Evolutionary conservation across 768 basidiomycete genomes (phyloP).

Genomic region (Hericium coralloides): DNA sequence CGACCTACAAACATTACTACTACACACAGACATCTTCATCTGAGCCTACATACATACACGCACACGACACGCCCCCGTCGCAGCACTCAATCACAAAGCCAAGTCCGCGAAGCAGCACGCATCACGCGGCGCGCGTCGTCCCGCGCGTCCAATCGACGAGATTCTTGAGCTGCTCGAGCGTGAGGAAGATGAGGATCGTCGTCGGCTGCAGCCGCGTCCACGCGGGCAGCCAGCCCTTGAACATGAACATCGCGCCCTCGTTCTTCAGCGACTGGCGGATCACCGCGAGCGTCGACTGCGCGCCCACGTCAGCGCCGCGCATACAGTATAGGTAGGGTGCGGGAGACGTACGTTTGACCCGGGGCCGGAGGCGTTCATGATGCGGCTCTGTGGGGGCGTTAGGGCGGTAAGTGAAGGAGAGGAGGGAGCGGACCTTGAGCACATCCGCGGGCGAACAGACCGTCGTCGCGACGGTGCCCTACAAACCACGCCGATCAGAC

Average conservation of each 20-base stretch:
- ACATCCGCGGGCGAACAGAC: constrained; percentile 88
- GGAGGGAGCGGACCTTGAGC: constrained; percentile 42
- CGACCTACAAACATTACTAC: not conserved
- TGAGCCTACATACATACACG: not conserved
- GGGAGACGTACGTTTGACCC: constrained; percentile 54
- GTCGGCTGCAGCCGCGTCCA: constrained; percentile 83
- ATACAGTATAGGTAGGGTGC: not conserved
- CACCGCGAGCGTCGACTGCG: constrained; percentile 60
- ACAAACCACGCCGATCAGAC: not conserved
- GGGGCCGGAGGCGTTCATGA: constrained; percentile 84
- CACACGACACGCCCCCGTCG: not conserved
- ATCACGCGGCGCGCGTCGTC: not conserved
- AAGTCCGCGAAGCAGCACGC: not conserved
- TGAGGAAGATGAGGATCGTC: constrained; percentile 82
- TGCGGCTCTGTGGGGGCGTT: constrained; percentile 45
- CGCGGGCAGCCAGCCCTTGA: constrained; percentile 86
- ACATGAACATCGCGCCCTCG: constrained; percentile 86
- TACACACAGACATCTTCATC: too few species aligned
- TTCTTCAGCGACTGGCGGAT: constrained; percentile 58
- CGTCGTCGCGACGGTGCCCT: constrained; percentile 86
- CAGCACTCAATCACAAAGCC: not conserved
- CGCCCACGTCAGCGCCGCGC: not conserved
- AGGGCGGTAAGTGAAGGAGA: not conserved
- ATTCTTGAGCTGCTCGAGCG: constrained; percentile 74
- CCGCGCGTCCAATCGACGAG: constrained; percentile 46